Base-by-base conservation (phyloP, 352 stramenopile species). In the Phytophthora pini region DNA sequence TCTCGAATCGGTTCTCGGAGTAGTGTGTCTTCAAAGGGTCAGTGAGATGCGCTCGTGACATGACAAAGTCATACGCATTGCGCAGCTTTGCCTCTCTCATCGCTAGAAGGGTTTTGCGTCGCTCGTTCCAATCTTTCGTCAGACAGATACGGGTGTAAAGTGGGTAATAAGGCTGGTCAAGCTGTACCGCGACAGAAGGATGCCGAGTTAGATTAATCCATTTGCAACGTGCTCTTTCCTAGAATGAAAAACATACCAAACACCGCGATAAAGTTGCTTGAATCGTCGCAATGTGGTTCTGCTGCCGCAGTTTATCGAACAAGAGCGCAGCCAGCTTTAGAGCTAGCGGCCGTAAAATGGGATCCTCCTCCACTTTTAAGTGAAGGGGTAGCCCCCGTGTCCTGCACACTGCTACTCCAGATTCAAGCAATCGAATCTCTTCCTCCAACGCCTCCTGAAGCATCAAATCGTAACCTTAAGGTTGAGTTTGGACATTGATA, bases 1-100 rank as follows among this genome's bases (percentile, higher is more conserved):
- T 72, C 49, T 77, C 66, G 26, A 63, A 79, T 8, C 55, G 36
- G 22, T 77, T 64, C 13, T 80, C 66, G 1, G 73, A 72, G 3
- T 64, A 57, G 31, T 70, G 65, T 1, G 52, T 49, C 27, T 56
- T 45, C 39, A 40, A 40, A 5, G 74, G 40, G 22, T 79, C 59
- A 10, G 48, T 26, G 29, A 22, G 20, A 12, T 26, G 7, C 26
- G 46, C 50, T 15, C 61, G 56, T 22, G 69, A 49, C 39, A 50
- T 59, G 15, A 84, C 24, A 46, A 79, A 84, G 3, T 69, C 63
- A 29, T 65, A 62, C 12, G 27, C 70, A 12, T 40, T 59, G 20
- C 38, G 55, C 17, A 81, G 32, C 29, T 72, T 74, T 17, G 49
- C 15, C 4, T 58, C 41, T 7, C 61, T 15, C 22, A 78, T 64